Conservation (phyloP, 352 stramenopile species). For the Plasmopara viticola region DNA sequence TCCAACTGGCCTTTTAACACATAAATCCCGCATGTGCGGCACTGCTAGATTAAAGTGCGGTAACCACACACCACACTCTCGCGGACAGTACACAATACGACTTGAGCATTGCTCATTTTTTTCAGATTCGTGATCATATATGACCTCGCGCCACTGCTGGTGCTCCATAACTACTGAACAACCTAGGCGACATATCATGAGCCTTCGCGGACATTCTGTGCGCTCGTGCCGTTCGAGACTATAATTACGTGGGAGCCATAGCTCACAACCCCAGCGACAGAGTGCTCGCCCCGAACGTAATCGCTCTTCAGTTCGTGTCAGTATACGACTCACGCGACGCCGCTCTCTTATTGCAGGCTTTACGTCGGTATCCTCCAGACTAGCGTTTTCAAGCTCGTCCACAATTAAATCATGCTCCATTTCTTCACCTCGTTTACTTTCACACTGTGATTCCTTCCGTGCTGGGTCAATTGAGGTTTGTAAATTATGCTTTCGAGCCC, state of each 20-base stretch:
- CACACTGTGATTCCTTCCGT: constrained; percentile 21
- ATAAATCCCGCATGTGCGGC: constrained; percentile 52
- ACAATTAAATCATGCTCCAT: constrained; percentile 37
- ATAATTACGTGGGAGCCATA: constrained; percentile 39
- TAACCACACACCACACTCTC: constrained; percentile 65
- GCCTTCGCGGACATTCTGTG: constrained; percentile 46
- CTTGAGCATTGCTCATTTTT: constrained; percentile 32
- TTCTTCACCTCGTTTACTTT: constrained; percentile 37
- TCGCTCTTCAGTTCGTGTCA: constrained; percentile 37
- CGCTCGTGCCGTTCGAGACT: constrained; percentile 47
- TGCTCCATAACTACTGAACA: constrained; percentile 47
- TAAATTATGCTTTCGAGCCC: constrained; percentile 29
- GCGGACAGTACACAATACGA: constrained; percentile 50
- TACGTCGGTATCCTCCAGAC: constrained; percentile 40
- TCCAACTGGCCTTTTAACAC: constrained; percentile 51
- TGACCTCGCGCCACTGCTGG: constrained; percentile 36
- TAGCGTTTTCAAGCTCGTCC: constrained; percentile 41
- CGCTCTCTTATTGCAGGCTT: constrained; percentile 38
- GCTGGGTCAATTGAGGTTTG: constrained; percentile 34
- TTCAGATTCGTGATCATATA: constrained; percentile 53
- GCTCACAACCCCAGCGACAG: constrained; percentile 56
- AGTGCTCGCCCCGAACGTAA: constrained; percentile 27
- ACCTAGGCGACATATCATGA: constrained; percentile 64
- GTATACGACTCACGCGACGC: constrained; percentile 46
- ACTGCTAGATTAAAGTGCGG: constrained; percentile 33